These are phyloP conservation scores for Paecilomyces variotii DNA, from an alignment of 2,329 filamentous ascomycete genomes.

Conservation along the genomic window DNA sequence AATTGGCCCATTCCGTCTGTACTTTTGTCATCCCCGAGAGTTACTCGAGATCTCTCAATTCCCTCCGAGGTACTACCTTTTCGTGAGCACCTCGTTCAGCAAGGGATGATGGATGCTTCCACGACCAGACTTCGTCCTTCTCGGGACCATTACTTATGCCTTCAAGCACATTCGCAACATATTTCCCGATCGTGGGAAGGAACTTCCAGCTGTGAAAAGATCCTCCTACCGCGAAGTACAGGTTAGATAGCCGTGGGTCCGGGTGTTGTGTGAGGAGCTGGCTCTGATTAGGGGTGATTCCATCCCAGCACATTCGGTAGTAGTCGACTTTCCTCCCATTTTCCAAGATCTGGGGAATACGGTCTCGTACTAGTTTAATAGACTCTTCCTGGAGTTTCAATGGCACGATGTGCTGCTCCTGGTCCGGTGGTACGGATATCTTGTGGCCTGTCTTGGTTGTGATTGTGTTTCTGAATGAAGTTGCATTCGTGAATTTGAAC, in stretches of 20 bases:
- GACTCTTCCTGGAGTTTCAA: constrained; percentile 37
- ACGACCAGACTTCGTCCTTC: constrained; percentile 20
- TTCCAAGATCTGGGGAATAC: constrained; percentile 22
- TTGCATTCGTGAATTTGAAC: constrained; percentile 56
- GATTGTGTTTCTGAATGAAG: constrained; percentile 50
- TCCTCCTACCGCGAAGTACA: constrained; percentile 55
- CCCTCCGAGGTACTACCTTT: constrained; percentile 17
- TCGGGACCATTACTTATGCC: constrained; percentile 22
- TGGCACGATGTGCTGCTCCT: constrained; percentile 37
- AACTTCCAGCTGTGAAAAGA: constrained; percentile 62
- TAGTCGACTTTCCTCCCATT: constrained; percentile 26
- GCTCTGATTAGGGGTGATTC: constrained; percentile 54
- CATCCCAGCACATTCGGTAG: constrained; percentile 51
- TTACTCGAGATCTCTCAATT: constrained; percentile 14
- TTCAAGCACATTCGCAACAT: constrained; percentile 31
- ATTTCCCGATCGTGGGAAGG: constrained; percentile 54
- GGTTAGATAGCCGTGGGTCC: constrained; percentile 40
- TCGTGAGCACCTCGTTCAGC: constrained; percentile 20
- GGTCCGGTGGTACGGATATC: constrained; percentile 46
- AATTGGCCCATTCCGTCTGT: too few relatives aligned
- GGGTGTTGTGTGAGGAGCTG: constrained; percentile 50
- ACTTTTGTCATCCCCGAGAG: background rate
- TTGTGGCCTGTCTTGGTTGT: constrained; percentile 40
- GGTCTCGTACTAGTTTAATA: constrained; percentile 13
- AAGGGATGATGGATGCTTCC: constrained; percentile 9